Evolutionary conservation across 2,329 filamentous ascomycete genomes (phyloP).

Genomic region (Trichoderma aggressivum): DNA sequence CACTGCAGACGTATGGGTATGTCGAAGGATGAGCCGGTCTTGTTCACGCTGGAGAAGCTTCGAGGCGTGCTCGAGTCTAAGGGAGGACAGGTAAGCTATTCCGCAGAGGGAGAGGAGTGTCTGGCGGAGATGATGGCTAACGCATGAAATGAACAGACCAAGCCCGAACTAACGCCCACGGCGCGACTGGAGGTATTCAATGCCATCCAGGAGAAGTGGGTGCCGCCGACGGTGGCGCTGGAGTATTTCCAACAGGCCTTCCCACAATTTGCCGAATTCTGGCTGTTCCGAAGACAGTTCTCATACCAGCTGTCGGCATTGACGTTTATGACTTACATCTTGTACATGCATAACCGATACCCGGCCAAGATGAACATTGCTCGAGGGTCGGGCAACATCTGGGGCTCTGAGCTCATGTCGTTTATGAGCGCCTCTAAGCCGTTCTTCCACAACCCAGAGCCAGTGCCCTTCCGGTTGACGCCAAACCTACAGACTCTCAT

Average conservation of each 20-base stretch:
- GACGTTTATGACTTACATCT: slow-evolving; percentile 97
- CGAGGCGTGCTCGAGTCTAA: slow-evolving; percentile 70
- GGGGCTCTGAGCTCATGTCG: slow-evolving; percentile 92
- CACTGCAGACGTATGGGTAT: slow-evolving; percentile 84
- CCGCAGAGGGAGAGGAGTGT: too few relatives aligned
- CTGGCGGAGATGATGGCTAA: slow-evolving; percentile 16
- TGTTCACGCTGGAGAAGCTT: slow-evolving; percentile 95
- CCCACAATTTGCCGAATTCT: slow-evolving; percentile 89
- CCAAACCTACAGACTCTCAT: slow-evolving; percentile 95
- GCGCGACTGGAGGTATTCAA: slow-evolving; percentile 88
- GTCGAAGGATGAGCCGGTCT: slow-evolving; percentile 90
- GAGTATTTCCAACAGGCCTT: slow-evolving; percentile 89
- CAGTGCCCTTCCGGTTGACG: slow-evolving; percentile 94
- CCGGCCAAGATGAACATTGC: slow-evolving; percentile 94
- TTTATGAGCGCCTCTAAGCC: slow-evolving; percentile 81
- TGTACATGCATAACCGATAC: slow-evolving; percentile 95
- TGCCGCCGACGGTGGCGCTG: slow-evolving; percentile 75
- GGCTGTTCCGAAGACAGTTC: slow-evolving; percentile 96
- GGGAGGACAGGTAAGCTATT: slow-evolving; percentile 46
- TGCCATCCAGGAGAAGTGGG: slow-evolving; percentile 91
- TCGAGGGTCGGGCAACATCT: slow-evolving; percentile 83
- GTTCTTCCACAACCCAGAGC: slow-evolving; percentile 90
- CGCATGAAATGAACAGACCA: slow-evolving; percentile 48
- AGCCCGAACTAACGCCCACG: slow-evolving; percentile 64
- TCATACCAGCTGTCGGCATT: slow-evolving; percentile 91